phyloP scores from a whole-genome alignment of 208 protist species.

The Vickermania spadyakhi region DNA sequence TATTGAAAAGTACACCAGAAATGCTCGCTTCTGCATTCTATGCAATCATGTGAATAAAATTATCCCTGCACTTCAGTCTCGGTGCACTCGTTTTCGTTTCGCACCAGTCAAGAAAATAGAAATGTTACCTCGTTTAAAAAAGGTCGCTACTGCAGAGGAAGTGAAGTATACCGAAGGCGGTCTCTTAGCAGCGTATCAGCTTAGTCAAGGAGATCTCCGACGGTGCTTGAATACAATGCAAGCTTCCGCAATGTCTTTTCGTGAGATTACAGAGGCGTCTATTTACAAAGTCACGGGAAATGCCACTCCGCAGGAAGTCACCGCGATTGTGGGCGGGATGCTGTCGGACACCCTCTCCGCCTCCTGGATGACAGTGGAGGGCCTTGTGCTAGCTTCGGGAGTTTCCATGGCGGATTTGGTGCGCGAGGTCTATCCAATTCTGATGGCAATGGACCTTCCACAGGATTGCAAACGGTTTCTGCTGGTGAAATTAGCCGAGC shows the following conservation, averaged over 20 bases:
- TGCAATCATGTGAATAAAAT: slow-evolving; percentile 98
- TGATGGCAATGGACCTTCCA: slow-evolving; percentile 80
- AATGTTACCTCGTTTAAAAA: slow-evolving; percentile 74
- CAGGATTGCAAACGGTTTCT: slow-evolving; percentile 81
- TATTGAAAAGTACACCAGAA: slow-evolving; percentile 97
- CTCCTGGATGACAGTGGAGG: slow-evolving; percentile 45
- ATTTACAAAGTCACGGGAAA: slow-evolving; percentile 84
- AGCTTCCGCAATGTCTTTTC: slow-evolving; percentile 63
- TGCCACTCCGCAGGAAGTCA: slow-evolving; percentile 64
- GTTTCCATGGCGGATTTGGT: slow-evolving; percentile 65
- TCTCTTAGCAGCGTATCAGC: slow-evolving; percentile 84
- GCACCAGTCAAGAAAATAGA: slow-evolving; percentile 83
- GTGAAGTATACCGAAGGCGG: slow-evolving; percentile 81
- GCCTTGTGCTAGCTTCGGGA: slow-evolving; percentile 34
- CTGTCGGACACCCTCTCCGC: slow-evolving; percentile 49
- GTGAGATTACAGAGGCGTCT: slow-evolving; percentile 64
- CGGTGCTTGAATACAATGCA: slow-evolving; percentile 97
- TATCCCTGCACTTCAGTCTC: slow-evolving; percentile 93
- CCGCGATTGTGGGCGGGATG: slow-evolving; percentile 65
- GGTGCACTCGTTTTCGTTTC: slow-evolving; percentile 99
- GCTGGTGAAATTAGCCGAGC: slow-evolving; percentile 58
- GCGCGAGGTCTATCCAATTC: slow-evolving; percentile 64
- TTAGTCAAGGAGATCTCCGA: slow-evolving; percentile 96
- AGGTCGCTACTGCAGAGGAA: slow-evolving; percentile 79
- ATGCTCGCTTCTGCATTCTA: slow-evolving; percentile 98